Evolutionary conservation across 2,329 filamentous ascomycete genomes (phyloP).

Genomic region (Exserohilum turcica): DNA sequence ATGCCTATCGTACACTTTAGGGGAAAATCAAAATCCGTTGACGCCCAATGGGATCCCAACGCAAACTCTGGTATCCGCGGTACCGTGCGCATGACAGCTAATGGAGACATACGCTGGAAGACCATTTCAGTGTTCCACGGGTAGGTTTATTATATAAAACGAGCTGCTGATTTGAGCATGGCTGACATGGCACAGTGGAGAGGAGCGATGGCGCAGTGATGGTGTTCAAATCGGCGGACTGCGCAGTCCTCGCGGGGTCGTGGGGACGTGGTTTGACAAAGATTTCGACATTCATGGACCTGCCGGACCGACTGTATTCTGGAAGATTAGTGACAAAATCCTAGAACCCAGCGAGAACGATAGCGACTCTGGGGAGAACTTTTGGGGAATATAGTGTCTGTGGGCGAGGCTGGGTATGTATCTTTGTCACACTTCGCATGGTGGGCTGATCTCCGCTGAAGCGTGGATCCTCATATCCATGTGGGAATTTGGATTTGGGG

Average conservation of each 20-base stretch:
- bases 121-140: conserved; percentile 66
- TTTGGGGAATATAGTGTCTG: not conserved
- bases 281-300: conserved; percentile 72
- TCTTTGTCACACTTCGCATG: too few species aligned
- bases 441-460: too few species aligned
- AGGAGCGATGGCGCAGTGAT: conserved; percentile 78
- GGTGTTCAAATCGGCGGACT: conserved; percentile 74
- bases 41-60: conserved; percentile 70
- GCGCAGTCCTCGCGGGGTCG: conserved; percentile 66
- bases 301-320: conserved; percentile 75
- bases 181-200: conserved; percentile 54
- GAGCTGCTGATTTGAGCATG: conserved; percentile 12
- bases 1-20: conserved; percentile 71
- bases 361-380: conserved; percentile 1
- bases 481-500: too few species aligned
- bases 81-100: conserved; percentile 66
- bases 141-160: conserved; percentile 33
- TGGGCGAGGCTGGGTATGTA: too few species aligned
- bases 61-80: conserved; percentile 70
- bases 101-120: conserved; percentile 77
- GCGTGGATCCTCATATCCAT: too few species aligned
- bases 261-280: conserved; percentile 80
- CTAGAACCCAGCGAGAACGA: conserved; percentile 14
- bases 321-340: conserved; percentile 67
- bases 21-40: conserved; percentile 65